These are phyloP conservation scores for Pleomassaria siparia DNA, from an alignment of 2,329 filamentous ascomycete genomes.

Conservation along the genomic window DNA sequence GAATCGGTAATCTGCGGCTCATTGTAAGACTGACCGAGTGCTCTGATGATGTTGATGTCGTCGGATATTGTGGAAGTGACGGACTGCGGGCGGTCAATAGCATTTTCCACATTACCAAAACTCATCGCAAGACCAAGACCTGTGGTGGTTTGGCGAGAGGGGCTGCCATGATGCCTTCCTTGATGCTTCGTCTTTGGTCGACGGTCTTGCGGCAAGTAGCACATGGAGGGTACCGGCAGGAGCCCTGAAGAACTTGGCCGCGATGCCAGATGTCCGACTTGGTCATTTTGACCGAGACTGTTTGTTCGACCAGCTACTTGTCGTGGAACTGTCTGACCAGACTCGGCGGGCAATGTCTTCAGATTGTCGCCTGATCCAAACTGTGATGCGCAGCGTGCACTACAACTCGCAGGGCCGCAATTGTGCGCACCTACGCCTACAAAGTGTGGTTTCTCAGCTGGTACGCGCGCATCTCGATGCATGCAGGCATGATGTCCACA, in stretches of 20 bases:
- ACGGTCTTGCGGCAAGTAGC: slow-evolving; percentile 39
- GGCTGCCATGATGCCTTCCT: slow-evolving; percentile 20
- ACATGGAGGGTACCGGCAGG: slow-evolving; percentile 41
- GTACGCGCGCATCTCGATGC: slow-evolving; percentile 41
- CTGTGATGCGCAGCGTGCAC: slow-evolving; percentile 17
- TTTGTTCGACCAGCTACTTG: slow-evolving; percentile 20
- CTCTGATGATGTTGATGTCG: slow-evolving; percentile 18
- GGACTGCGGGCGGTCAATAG: slow-evolving; percentile 31
- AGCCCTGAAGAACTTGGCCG: slow-evolving; percentile 37
- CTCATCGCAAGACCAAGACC: slow-evolving; percentile 39
- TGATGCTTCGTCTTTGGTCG: slow-evolving; percentile 26
- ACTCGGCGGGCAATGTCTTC: slow-evolving; percentile 13
- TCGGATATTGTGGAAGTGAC: slow-evolving; percentile 34
- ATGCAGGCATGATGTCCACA: slow-evolving; percentile 62
- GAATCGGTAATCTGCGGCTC: slow-evolving; percentile 24
- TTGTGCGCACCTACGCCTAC: slow-evolving; percentile 9
- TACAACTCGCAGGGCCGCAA: slow-evolving; percentile 13
- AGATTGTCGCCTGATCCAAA: slow-evolving; percentile 12
- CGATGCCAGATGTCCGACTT: slow-evolving; percentile 26
- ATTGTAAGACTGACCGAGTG: slow-evolving; percentile 16
- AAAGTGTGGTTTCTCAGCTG: slow-evolving; percentile 15
- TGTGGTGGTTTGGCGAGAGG: slow-evolving; percentile 24
- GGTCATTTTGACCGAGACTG: slow-evolving; percentile 21
- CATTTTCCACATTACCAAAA: slow-evolving; percentile 19
- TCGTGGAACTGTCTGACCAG: slow-evolving; percentile 17